Base-by-base conservation (phyloP, 225 moss, liverwort and hornwort genomes). In the Straminergon stramineum region DNA sequence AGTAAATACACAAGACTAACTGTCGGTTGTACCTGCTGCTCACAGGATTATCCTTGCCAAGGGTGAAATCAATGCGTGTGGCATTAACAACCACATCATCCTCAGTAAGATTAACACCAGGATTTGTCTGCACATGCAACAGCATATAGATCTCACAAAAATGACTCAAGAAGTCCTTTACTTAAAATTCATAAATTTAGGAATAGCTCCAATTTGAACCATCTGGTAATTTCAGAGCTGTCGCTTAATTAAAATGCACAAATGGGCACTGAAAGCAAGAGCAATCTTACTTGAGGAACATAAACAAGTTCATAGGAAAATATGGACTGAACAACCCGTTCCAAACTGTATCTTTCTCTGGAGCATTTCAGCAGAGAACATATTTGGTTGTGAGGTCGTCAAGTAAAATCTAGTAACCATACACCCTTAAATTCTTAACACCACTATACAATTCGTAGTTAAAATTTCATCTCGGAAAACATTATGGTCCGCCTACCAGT, bases 1-100 rank as follows among this genome's bases (percentile, higher is more conserved):
- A 79, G 41, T n/a, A 85, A 65, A 37, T 35, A 57, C 35, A 74
- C 60, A 86, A 88, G 88, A 78, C 45, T n/a, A 60, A 69, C 30
- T 45, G 21, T 48, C 51, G 17, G 63, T 55, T 48, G 75, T 92
- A 96, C 98, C 96, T 96, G 89, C 93, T 95, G 88, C 89, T 94
- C 68, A 98, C 98, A 89, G 98, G 98, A 89, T 98, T 96, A 71
- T 97, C 95, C 75, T 86, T 92, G 81, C 98, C 98, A 78, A 90
- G 89, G 51, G 97, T 95, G 64, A 95, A 92, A 88, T 98, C 98
- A 84, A 98, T 95, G 88, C 96, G 95, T 79, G 96, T 96, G 88
- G 96, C 96, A 91, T 91, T 90, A 53, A 98, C 97, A 78, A 95
- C 89, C 66, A 98, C 88, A 90, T 98, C 97, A 84, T 96, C 95